Evolutionary conservation across 208 protist species (phyloP), one percentile per base, ranked within the genome.

Genomic region (Trypanosoma theileri): DNA sequence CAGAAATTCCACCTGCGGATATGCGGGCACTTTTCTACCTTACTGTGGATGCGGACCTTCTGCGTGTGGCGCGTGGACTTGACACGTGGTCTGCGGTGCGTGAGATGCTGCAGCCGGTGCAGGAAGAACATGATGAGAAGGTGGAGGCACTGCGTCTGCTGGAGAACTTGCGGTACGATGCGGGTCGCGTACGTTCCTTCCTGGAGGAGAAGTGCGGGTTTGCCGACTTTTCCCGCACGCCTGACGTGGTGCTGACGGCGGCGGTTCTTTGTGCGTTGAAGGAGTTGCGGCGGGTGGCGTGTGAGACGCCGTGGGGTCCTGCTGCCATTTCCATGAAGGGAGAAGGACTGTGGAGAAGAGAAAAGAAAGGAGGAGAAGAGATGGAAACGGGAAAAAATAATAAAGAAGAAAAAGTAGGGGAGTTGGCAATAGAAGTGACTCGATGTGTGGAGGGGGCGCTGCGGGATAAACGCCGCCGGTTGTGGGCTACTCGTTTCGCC

Each of bases 181-280:
- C 68, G 11, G 75, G 90, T 50, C 81, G 89, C 0, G 85, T 93
- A 40, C 85, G 92, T 8, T 74, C 71, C 54, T 96, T 93, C 65
- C 93, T 81, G 54, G 88, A 96, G 59, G 89, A 96, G 67, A 96
- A 95, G 80, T 95, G 89, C 70, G 92, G 92, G 54, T 93, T 95
- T 65, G 66, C 73, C 40, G 92, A 96, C 69, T 96, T 95, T 61
- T 93, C 94, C 85, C 80, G 85, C 66, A 94, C 89, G 0, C 81
- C 85, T 0, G 92, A 96, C 63, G 94, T 93, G 66, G 73, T 58
- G 16, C 91, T 96, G 65, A 96, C 92, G 8, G 87, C 86, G 19
- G 86, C 88, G 14, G 84, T 91, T 59, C 56, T 94, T 41, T 82
- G 78, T 73, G 90, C 91, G 74, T 60, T 96, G 67, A 64, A 79